Base-by-base conservation (phyloP, 2,329 filamentous ascomycete species). In the Seiridium cupressi region DNA sequence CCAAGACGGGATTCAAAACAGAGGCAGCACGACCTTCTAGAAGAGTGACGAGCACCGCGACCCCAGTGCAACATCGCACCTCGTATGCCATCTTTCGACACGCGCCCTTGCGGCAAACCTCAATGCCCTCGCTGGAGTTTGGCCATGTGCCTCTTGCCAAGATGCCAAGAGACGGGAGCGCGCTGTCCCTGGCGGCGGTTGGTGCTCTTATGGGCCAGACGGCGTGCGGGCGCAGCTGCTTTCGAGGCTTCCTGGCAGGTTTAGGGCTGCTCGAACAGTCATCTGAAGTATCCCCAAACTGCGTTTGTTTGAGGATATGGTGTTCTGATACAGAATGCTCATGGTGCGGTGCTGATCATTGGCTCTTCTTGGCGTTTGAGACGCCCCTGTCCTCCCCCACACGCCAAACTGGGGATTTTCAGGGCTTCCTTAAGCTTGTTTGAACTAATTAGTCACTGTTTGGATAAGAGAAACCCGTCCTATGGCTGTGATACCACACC, bases 281-380 rank as follows among this genome's bases (percentile, higher is more conserved):
- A 38, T 55, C 36, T 44, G 36, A 42, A 42, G n/a, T 42, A 13
- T 44, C 8, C 34, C 31, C 51, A 55, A 44, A 55, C 51, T 38
- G 51, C 4, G 11, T 10, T 9, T 34, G 51, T 55, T 18, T 44
- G 51, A 55, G 51, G 51, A 35, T 44, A 36, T 38, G 38, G 38
- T 18, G 10, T 55, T 55, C 51, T 55, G 51, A 55, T 55, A 55
- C 51, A 55, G 9, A 32, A 42, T 13, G 38, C 13, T 13, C 13
- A 13, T 40, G 51, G 32, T 5, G 51, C 35, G 5, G 34, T 26
- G 32, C 51, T 7, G 31, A 35, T n/a, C 35, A 42, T 54, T 55
- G 51, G 51, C 31, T 44, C 36, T 11, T 53, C 51, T 55, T 55
- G 51, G 51, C 51, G 51, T 55, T 31, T 10, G 51, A 55, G 51